Evolutionary conservation across 371 early-diverging fungal genomes (phyloP), one percentile per base, ranked within the genome.

Genomic region (Gilbertella persicaria): DNA sequence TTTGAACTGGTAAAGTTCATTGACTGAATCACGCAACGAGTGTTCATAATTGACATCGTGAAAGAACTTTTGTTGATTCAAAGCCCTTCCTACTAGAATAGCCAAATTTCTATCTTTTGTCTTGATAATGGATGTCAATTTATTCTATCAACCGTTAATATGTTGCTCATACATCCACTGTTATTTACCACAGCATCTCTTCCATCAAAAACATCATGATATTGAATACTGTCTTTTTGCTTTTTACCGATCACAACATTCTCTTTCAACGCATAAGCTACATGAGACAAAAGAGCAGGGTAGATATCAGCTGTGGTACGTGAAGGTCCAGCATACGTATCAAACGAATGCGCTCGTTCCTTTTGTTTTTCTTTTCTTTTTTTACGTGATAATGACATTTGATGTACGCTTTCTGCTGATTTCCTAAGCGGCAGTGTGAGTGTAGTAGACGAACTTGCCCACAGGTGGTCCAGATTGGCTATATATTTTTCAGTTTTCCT

Each of bases 21-120:
- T 67, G 6, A 79, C 55, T 30, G 80, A 84, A 59, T 94, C 95
- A n/a, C 88, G 80, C 50, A 94, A 75, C 1, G 83, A 75, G 62
- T 84, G 86, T 43, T 83, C 84, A 60, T 87, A 92, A 13, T 83
- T 86, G 4, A 93, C 92, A 63, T 94, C 93, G 56, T 92, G 89
- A 64, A 94, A 90, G 40, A 93, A 83, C 30, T 74, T 80, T 62
- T 94, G 94, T 9, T 86, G 73, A 64, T 90, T 91, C 53, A 96
- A 59, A 4, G 92, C 85, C 7, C 95, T 79, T 5, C 95, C 95
- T 8, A 92, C 68, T 5, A 90, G 74, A 6, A 94, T 63, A 0
- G 93, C 91, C 44, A 93, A 62, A 51, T 93, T 91, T 44, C 95
- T 78, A 59, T 96, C 93, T 80, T 3, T 88, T 84, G 16, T 78